phyloP scores from a whole-genome alignment of 1,284 basidiomycete genomes.

The Rhodotorula sp. region DNA sequence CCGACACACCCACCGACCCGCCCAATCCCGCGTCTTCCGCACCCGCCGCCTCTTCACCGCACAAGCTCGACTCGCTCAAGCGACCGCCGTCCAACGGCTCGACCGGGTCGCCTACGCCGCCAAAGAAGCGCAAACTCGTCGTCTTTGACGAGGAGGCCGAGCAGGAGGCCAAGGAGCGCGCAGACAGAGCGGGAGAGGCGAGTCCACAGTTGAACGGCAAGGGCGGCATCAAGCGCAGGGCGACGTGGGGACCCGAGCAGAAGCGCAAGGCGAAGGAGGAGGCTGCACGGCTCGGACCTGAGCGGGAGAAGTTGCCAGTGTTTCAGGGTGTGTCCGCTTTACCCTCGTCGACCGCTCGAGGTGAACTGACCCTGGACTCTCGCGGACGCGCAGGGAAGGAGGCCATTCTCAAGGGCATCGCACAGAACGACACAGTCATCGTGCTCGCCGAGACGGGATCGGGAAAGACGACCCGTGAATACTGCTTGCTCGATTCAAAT shows the following conservation, averaged over 20 bases:
- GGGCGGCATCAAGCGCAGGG: background rate
- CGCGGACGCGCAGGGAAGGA: slow-evolving; percentile 62
- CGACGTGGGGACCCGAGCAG: slow-evolving; percentile 11
- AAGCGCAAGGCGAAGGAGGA: slow-evolving; percentile 39
- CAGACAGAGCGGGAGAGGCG: background rate
- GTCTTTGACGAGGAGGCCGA: slow-evolving; percentile 19
- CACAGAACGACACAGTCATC: slow-evolving; percentile 80
- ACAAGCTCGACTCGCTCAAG: background rate
- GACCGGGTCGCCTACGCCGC: background rate
- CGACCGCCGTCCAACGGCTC: background rate
- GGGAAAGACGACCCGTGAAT: slow-evolving; percentile 92
- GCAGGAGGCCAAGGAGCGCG: slow-evolving; percentile 1
- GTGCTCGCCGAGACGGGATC: slow-evolving; percentile 95
- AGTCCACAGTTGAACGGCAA: background rate
- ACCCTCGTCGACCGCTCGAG: background rate
- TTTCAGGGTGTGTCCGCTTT: slow-evolving; percentile 61
- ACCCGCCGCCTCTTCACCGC: too few relatives aligned
- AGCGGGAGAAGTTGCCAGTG: slow-evolving; percentile 71
- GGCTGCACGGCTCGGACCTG: slow-evolving; percentile 57
- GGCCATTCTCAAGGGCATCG: slow-evolving; percentile 70
- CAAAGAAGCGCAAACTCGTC: slow-evolving; percentile 14
- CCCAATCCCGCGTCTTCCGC: too few relatives aligned
- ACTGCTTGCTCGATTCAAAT: background rate
- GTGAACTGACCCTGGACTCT: background rate
- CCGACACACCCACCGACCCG: too few relatives aligned